These are phyloP conservation scores for Colletotrichum costaricense DNA, from an alignment of 2,329 filamentous ascomycete genomes.

Conservation along the genomic window DNA sequence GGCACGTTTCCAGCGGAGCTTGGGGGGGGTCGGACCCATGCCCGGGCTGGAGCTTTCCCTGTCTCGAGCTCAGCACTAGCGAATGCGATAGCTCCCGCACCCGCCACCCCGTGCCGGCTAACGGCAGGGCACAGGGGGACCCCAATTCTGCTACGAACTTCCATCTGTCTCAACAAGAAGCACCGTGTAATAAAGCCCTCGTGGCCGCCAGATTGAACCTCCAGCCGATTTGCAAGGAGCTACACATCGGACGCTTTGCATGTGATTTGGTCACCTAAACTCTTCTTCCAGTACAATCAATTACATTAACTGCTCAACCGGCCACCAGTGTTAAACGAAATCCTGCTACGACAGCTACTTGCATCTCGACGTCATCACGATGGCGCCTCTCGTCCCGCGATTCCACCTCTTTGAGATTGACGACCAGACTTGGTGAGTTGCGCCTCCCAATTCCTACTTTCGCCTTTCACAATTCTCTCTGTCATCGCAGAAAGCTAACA, in stretches of 20 bases:
- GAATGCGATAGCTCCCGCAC: constrained; percentile 7
- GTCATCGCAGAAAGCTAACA: not conserved
- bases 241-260: constrained; percentile 2
- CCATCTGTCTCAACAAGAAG: constrained; percentile 6
- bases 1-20: not conserved
- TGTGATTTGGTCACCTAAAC: not conserved
- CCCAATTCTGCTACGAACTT: not conserved
- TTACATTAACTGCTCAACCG: not conserved
- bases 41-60: constrained; percentile 13
- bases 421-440: constrained; percentile 71
- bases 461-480: too few species aligned
- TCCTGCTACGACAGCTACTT: not conserved
- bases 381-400: constrained; percentile 65
- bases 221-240: too few species aligned
- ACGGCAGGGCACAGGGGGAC: not conserved
- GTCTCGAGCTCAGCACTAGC: constrained; percentile 1
- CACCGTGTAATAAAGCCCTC: not conserved
- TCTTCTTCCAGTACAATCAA: not conserved
- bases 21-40: not conserved
- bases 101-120: constrained; percentile 4
- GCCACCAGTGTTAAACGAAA: not conserved
- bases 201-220: not conserved
- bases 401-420: constrained; percentile 76
- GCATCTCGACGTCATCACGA: constrained; percentile 40
- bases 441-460: constrained; percentile 9